A percentile compares a stretch with the other conserved stretches of the same genome.
These are phyloP conservation scores for Cryptosporidium canis DNA, from an alignment of 169 alveolate genomes.

Conservation along the genomic window DNA sequence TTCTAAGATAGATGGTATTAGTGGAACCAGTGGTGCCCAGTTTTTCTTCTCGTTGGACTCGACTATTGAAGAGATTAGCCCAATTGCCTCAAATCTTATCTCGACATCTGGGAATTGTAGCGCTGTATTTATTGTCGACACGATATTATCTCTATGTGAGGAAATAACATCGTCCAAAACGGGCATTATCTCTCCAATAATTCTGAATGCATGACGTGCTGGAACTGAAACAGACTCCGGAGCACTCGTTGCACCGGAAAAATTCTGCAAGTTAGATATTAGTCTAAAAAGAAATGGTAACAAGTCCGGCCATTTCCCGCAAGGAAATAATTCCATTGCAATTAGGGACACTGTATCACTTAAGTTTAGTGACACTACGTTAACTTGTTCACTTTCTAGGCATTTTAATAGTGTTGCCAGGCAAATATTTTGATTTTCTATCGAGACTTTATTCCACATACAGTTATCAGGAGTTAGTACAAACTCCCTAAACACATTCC, in stretches of 20 bases:
- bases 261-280: conserved; percentile 61
- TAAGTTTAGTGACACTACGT: conserved; percentile 57
- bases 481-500: conserved; percentile 65
- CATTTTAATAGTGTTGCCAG: conserved; percentile 40
- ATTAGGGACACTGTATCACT: conserved; percentile 69
- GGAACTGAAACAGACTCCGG: conserved; percentile 64
- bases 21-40: conserved; percentile 68
- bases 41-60: conserved; percentile 59
- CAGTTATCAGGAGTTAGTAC: conserved; percentile 69
- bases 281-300: conserved; percentile 55
- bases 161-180: conserved; percentile 62
- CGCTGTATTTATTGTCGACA: conserved; percentile 66
- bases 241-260: neutral
- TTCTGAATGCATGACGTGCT: conserved; percentile 70
- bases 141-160: conserved; percentile 60
- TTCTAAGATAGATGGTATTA: conserved; percentile 32
- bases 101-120: conserved; percentile 63
- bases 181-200: conserved; percentile 67
- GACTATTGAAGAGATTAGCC: conserved; percentile 57
- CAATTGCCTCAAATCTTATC: conserved; percentile 61
- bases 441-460: conserved; percentile 30
- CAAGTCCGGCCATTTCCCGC: conserved; percentile 65
- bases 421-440: conserved; percentile 56
- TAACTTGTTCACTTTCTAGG: conserved; percentile 58
- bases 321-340: conserved; percentile 65